phyloP scores from a whole-genome alignment of 768 basidiomycete species.

The Leccinum broughii region DNA sequence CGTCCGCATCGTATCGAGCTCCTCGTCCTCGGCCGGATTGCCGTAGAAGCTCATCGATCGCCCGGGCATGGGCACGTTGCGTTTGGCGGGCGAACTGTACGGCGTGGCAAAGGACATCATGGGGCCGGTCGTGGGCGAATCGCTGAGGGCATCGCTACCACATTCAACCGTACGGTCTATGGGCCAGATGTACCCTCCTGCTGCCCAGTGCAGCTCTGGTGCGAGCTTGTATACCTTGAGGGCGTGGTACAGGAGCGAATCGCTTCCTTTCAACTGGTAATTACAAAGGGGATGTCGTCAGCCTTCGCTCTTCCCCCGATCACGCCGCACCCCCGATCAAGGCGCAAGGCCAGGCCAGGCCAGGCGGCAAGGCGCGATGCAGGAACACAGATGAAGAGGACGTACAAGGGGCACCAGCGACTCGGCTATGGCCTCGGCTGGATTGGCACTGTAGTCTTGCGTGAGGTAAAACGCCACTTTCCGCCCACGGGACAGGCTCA shows the following conservation, averaged over 20 bases:
- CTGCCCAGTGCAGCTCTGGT: constrained; percentile 78
- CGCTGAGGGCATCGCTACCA: constrained; percentile 41
- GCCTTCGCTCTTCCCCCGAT: constrained; percentile 12
- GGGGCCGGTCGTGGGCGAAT: constrained; percentile 21
- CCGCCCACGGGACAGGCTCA: constrained; percentile 70
- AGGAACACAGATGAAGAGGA: constrained; percentile 16
- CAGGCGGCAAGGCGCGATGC: constrained; percentile 8
- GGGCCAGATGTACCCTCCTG: constrained; percentile 83
- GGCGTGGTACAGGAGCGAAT: constrained; percentile 73
- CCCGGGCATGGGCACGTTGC: constrained; percentile 36
- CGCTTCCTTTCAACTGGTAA: constrained; percentile 73
- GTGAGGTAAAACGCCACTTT: constrained; percentile 73
- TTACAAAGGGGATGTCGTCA: constrained; percentile 10
- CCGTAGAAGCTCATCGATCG: constrained; percentile 46
- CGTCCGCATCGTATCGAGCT: constrained; percentile 26
- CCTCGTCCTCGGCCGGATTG: constrained; percentile 40
- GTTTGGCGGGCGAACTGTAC: constrained; percentile 24
- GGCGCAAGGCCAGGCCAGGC: constrained; percentile 3
- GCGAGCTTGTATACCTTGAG: constrained; percentile 73
- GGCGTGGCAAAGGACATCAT: constrained; percentile 29
- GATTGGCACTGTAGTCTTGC: constrained; percentile 68
- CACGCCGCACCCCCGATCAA: constrained; percentile 10
- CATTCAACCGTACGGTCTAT: constrained; percentile 68
- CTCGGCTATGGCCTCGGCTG: constrained; percentile 68
- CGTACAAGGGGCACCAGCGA: constrained; percentile 68